A percentile compares a stretch with the other conserved stretches of the same genome.
Evolutionary conservation across 306 rosid species (phyloP).

Genomic region (Gastrolobium bilobum): DNA sequence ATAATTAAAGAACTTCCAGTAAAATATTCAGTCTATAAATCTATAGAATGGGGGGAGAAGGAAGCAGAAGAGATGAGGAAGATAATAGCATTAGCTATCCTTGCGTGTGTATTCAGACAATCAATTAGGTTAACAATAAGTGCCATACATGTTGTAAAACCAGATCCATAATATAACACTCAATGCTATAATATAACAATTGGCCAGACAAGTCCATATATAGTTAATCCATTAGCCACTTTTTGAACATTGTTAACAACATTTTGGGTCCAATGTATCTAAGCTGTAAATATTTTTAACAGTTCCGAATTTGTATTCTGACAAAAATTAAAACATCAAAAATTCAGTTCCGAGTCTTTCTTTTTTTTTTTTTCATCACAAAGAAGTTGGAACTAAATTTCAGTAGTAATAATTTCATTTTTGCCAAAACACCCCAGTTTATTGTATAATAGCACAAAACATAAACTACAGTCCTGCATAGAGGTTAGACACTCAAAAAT

Average conservation of each 20-base stretch:
- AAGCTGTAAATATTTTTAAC: too few species aligned
- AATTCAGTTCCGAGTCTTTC: background rate
- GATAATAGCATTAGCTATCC: too few species aligned
- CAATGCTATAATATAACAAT: background rate
- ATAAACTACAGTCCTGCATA: constrained; percentile 1
- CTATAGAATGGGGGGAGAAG: too few species aligned
- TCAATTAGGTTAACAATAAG: too few species aligned
- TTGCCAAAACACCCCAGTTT: background rate
- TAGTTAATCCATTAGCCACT: constrained; percentile 13
- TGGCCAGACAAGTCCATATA: constrained; percentile 1
- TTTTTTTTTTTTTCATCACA: background rate
- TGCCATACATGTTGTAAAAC: too few species aligned
- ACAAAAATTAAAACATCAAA: background rate
- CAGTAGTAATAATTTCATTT: constrained; percentile 8
- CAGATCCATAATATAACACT: background rate
- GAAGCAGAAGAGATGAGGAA: too few species aligned
- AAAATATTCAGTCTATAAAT: too few species aligned
- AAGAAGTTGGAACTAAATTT: background rate
- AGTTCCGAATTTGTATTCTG: background rate
- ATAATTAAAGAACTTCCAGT: too few species aligned
- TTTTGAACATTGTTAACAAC: background rate
- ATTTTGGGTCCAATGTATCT: background rate
- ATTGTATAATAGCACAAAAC: background rate
- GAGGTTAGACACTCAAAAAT: constrained; percentile 24
- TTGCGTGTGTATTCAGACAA: too few species aligned